phyloP scores from a whole-genome alignment of 306 rosid genomes.

The Vicia sativa region DNA sequence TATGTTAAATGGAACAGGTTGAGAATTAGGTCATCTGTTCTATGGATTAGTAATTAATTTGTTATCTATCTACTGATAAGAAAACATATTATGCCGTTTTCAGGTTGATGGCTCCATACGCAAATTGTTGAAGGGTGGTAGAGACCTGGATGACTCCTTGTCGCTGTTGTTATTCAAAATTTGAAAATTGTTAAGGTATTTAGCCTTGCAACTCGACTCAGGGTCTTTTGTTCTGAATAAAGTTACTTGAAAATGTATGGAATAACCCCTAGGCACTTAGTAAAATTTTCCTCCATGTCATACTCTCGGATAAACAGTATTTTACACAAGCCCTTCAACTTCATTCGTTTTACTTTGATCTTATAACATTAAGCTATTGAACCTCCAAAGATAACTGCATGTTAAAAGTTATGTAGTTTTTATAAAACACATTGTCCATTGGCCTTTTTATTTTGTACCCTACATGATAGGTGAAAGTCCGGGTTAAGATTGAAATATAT shows the following conservation, averaged over 20 bases:
- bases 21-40: slow-evolving; percentile 20
- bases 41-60: slow-evolving; percentile 12
- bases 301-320: slow-evolving; percentile 4
- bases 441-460: not conserved
- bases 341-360: slow-evolving; percentile 6
- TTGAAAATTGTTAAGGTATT: slow-evolving; percentile 83
- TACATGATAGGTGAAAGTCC: not conserved
- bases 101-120: slow-evolving; percentile 63
- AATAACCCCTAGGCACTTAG: not conserved
- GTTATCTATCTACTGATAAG: slow-evolving; percentile 17
- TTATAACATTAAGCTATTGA: slow-evolving; percentile 12
- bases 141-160: slow-evolving; percentile 72
- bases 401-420: slow-evolving; percentile 5
- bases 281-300: slow-evolving; percentile 24
- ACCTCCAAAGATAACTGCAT: slow-evolving; percentile 14
- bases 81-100: slow-evolving; percentile 30
- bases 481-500: slow-evolving; percentile 8
- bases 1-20: slow-evolving; percentile 22
- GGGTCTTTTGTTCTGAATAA: slow-evolving; percentile 32
- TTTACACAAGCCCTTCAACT: not conserved
- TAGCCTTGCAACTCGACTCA: slow-evolving; percentile 34
- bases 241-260: slow-evolving; percentile 15
- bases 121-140: slow-evolving; percentile 70
- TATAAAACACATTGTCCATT: slow-evolving; percentile 19
- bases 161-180: slow-evolving; percentile 75